A percentile compares a stretch with the other conserved stretches of the same genome.
These are phyloP conservation scores for Patellaria atrata DNA, from an alignment of 495 filamentous ascomycete species.

Conservation along the genomic window DNA sequence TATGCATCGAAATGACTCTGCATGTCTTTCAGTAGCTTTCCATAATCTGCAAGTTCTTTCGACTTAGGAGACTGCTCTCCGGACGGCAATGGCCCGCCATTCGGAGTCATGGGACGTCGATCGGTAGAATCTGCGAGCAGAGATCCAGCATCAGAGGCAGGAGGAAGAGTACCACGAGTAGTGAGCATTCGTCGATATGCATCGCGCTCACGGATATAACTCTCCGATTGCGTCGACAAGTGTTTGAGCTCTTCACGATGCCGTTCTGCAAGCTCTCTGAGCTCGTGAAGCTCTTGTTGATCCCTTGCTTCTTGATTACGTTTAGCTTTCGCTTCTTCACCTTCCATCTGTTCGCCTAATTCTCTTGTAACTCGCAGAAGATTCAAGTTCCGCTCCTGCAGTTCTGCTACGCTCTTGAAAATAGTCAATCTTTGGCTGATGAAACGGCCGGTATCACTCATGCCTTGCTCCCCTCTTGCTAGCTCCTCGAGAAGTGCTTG, in stretches of 20 bases:
- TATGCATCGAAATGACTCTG: slow-evolving; percentile 84
- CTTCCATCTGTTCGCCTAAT: slow-evolving; percentile 79
- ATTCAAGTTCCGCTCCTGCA: slow-evolving; percentile 79
- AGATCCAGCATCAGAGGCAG: slow-evolving; percentile 43
- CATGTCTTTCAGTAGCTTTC: slow-evolving; percentile 61
- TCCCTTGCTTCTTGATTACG: slow-evolving; percentile 55
- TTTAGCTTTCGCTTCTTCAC: slow-evolving; percentile 62
- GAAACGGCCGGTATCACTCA: slow-evolving; percentile 67
- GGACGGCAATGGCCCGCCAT: slow-evolving; percentile 25
- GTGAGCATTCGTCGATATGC: slow-evolving; percentile 92
- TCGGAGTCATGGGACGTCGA: slow-evolving; percentile 30
- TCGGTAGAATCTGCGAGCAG: slow-evolving; percentile 50
- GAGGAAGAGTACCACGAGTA: slow-evolving; percentile 49
- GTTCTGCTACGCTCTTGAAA: slow-evolving; percentile 68
- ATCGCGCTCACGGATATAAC: slow-evolving; percentile 86
- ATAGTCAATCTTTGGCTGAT: slow-evolving; percentile 71
- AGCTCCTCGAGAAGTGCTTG: slow-evolving; percentile 53
- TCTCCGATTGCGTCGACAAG: slow-evolving; percentile 66
- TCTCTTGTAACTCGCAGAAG: slow-evolving; percentile 68
- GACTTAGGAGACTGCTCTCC: slow-evolving; percentile 29
- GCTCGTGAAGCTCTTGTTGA: slow-evolving; percentile 53
- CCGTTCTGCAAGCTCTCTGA: slow-evolving; percentile 46
- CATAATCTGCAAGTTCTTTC: slow-evolving; percentile 44
- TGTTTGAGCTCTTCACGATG: slow-evolving; percentile 63
- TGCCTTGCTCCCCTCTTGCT: slow-evolving; percentile 52